Evolutionary conservation across 176 grass and related monocot genomes (phyloP).

Genomic region (Triticum urartu): DNA sequence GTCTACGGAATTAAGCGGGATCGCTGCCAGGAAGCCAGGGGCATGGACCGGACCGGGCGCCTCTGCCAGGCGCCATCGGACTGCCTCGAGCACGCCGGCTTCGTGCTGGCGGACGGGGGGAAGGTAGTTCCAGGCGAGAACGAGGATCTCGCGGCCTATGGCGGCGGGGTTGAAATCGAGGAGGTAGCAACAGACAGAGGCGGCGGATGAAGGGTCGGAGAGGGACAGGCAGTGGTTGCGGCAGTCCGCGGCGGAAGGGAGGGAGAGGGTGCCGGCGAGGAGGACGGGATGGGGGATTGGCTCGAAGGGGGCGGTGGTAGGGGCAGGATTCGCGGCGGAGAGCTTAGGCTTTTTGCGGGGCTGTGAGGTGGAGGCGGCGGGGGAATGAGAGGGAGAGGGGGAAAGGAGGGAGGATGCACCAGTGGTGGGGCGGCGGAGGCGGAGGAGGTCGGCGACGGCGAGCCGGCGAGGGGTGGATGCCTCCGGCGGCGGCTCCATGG

Average conservation of each 20-base stretch:
- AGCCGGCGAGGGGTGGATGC: constrained; percentile 15
- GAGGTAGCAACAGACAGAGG: constrained; percentile 71
- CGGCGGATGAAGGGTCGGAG: constrained; percentile 30
- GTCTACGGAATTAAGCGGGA: constrained; percentile 1
- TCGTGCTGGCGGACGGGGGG: constrained; percentile 36
- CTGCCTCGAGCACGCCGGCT: constrained; percentile 68
- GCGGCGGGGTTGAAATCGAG: constrained; percentile 55
- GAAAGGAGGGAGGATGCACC: constrained; percentile 51
- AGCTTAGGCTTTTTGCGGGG: constrained; percentile 49
- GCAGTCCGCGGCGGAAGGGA: constrained; percentile 36
- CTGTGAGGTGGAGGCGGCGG: constrained; percentile 7
- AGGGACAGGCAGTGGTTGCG: constrained; percentile 68
- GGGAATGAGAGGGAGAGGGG: background rate
- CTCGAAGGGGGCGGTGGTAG: constrained; percentile 46
- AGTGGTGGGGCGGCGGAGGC: constrained; percentile 45
- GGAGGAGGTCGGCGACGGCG: constrained; percentile 62
- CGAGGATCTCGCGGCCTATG: constrained; percentile 50
- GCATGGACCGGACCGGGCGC: background rate
- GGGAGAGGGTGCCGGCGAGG: constrained; percentile 57
- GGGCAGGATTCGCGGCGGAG: constrained; percentile 9
- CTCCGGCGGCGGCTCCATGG: constrained; percentile 37
- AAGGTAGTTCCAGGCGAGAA: constrained; percentile 87
- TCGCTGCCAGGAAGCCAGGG: constrained; percentile 9
- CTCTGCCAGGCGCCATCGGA: constrained; percentile 58
- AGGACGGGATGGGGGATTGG: constrained; percentile 48